Base-by-base conservation (phyloP, 202 grass and related monocot species). In the Musa balbisiana region DNA sequence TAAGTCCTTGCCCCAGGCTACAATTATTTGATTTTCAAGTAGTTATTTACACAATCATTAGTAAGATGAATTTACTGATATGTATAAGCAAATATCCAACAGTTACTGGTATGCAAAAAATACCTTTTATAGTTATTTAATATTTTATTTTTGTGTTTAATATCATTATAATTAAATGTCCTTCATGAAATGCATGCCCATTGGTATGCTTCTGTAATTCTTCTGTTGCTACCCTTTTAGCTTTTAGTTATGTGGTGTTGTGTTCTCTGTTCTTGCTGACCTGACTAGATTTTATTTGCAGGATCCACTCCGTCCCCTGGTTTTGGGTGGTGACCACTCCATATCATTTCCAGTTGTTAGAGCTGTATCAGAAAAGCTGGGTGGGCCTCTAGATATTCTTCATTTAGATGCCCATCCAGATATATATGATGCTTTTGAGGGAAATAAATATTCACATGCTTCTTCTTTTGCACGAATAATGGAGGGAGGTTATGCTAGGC, bases 381-480 rank as follows among this genome's bases (percentile, higher is more conserved):
- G 94, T 27, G 94, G 94, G 15, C 94, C 94, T 81, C 68, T 98
- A 55, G 94, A 98, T 75, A 89, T 98, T 81, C 94, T 98, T 87
- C 94, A 98, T 72, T 71, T 98, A 56, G 94, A 98, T 19, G 94
- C 91, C 14, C 94, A 98, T 98, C 94, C 94, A 80, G 94, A 98
- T 82, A 98, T 94, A 53, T 98, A 98, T 83, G 78, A 94, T 78
- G 64, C 84, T 67, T 98, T 88, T 82, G 94, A 98, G 86, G 94
- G 91, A 75, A 98, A 98, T 80, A 78, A 54, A 59, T 94, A 98
- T 70, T 98, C 94, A 1, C 94, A 98, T 79, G 94, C 94, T 56
- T 98, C 94, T 64, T 94, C 94, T 50, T 98, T 98, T 85, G 94
- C 94, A 27, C 87, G 94, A 86, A 98, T 98, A 75, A 98, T 98